Conservation (phyloP, 768 basidiomycete genomes). For the Fomitopsis serialis region DNA sequence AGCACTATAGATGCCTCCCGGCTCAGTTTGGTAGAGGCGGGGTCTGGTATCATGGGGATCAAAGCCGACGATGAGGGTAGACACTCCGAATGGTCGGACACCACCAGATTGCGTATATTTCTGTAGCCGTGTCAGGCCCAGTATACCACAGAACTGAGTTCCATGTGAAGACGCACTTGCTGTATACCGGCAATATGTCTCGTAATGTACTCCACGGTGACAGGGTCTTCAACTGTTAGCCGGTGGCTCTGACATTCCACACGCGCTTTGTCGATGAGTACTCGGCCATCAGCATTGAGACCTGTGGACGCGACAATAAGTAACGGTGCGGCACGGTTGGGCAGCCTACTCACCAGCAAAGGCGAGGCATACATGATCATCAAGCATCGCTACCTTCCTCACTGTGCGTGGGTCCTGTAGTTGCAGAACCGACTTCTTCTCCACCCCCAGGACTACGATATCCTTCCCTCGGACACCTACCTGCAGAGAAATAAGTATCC, state of each 20-base stretch:
- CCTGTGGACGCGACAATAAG: constrained; percentile 43
- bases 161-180: constrained; percentile 64
- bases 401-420: constrained; percentile 98
- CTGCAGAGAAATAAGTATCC: constrained; percentile 33
- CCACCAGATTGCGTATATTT: constrained; percentile 98
- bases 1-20: constrained; percentile 94
- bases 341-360: constrained; percentile 70
- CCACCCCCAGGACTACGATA: constrained; percentile 94
- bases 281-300: constrained; percentile 94
- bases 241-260: constrained; percentile 98
- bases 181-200: constrained; percentile 98
- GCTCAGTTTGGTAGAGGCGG: constrained; percentile 93
- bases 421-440: constrained; percentile 97
- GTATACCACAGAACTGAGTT: not conserved
- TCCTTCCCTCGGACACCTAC: constrained; percentile 94
- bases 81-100: constrained; percentile 96
- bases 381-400: constrained; percentile 96
- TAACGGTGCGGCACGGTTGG: not conserved
- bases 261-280: constrained; percentile 96
- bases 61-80: constrained; percentile 94
- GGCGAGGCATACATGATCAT: constrained; percentile 95
- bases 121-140: constrained; percentile 32
- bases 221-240: constrained; percentile 95
- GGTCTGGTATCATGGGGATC: constrained; percentile 89
- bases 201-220: constrained; percentile 97